Conservation (phyloP, 2,329 filamentous ascomycete species). For the Oidium heveae region DNA sequence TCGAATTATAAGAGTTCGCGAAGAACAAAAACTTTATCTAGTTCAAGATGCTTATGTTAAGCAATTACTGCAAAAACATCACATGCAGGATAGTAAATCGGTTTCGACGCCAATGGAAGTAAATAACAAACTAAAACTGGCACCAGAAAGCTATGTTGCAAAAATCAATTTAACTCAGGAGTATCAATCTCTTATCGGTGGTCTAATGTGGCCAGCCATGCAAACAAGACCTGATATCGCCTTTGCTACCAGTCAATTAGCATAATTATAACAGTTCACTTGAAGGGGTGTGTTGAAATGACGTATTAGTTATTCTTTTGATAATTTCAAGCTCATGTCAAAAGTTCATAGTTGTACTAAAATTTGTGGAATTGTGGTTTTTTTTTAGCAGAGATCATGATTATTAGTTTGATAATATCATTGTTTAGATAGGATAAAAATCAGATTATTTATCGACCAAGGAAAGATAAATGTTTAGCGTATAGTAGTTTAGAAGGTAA, state of each 20-base stretch:
- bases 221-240: background rate
- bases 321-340: no score
- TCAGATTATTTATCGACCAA: no score
- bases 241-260: background rate
- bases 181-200: background rate
- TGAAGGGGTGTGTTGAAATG: no score
- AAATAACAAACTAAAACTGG: background rate
- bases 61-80: background rate
- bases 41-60: background rate
- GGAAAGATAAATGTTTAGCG: no score
- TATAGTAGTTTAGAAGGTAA: no score
- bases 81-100: background rate
- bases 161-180: background rate
- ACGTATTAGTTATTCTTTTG: no score
- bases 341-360: no score
- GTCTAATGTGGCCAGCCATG: background rate
- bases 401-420: no score
- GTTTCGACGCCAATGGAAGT: background rate
- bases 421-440: no score
- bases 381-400: no score
- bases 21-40: background rate
- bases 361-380: no score
- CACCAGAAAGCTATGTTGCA: background rate
- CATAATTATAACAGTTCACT: no score
- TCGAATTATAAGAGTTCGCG: background rate